phyloP scores from a whole-genome alignment of 345 rosid genomes.

The Arabidopsis arenosa region DNA sequence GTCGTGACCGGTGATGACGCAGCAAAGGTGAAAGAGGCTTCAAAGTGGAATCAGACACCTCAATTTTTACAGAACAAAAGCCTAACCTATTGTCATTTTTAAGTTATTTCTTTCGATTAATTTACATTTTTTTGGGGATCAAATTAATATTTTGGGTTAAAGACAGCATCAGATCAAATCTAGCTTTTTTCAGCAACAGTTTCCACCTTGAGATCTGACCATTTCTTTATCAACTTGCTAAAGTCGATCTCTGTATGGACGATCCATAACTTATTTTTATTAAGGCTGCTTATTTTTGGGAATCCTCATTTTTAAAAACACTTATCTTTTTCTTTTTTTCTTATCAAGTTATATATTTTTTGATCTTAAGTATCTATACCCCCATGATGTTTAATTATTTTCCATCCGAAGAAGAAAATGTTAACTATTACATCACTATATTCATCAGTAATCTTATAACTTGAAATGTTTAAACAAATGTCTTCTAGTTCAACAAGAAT shows the following conservation, averaged over 20 bases:
- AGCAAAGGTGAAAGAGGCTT: slow-evolving; percentile 39
- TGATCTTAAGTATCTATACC: not conserved
- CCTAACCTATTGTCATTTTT: slow-evolving; percentile 27
- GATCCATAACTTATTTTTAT: slow-evolving; percentile 26
- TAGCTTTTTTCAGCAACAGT: slow-evolving; percentile 33
- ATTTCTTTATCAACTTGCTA: slow-evolving; percentile 45
- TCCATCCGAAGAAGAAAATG: not conserved
- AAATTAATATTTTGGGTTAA: slow-evolving; percentile 35
- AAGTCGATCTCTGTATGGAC: slow-evolving; percentile 36
- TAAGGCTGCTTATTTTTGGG: slow-evolving; percentile 29
- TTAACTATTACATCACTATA: not conserved
- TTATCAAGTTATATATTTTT: slow-evolving; percentile 4
- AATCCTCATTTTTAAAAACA: not conserved
- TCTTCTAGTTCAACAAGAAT: not conserved
- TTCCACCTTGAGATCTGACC: slow-evolving; percentile 48
- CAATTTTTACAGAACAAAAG: slow-evolving; percentile 47
- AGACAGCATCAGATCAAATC: slow-evolving; percentile 48
- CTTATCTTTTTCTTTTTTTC: no score
- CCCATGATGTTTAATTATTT: not conserved
- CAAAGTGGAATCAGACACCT: slow-evolving; percentile 41
- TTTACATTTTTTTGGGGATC: not conserved
- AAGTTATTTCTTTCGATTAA: not conserved
- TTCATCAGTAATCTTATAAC: not conserved
- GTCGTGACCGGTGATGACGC: slow-evolving; percentile 39
- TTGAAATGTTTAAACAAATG: not conserved